These are phyloP conservation scores for Geotrichum bryndzae DNA, from an alignment of 1,139 yeast species.

Conservation along the genomic window DNA sequence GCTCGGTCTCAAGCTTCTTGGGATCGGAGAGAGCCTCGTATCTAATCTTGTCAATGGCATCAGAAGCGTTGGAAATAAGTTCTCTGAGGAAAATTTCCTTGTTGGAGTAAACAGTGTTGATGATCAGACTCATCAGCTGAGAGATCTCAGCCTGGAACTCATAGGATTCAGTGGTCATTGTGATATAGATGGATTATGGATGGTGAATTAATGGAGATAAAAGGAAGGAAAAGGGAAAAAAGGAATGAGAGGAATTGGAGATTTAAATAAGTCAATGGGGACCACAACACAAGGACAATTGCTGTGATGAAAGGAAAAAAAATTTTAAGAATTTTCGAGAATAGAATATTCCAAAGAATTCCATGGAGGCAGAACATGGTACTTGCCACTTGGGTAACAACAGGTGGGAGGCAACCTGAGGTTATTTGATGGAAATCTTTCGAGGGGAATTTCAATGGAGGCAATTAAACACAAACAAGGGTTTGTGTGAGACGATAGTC, in stretches of 20 bases:
- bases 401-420: neutral
- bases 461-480: no score
- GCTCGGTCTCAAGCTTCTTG: conserved; percentile 85
- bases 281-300: neutral
- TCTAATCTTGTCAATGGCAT: conserved; percentile 94
- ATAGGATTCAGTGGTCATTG: conserved; percentile 33
- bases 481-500: no score
- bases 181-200: conserved; percentile 2
- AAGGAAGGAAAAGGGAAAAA: conserved; percentile 3
- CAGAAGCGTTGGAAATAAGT: conserved; percentile 95
- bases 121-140: conserved; percentile 99
- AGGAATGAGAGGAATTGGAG: neutral
- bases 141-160: conserved; percentile 99
- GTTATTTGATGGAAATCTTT: no score
- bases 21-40: conserved; percentile 95
- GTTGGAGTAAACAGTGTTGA: conserved; percentile 99
- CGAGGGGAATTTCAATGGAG: no score
- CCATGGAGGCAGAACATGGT: neutral
- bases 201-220: neutral
- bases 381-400: neutral
- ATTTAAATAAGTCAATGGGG: neutral
- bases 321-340: conserved; percentile 2
- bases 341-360: conserved; percentile 13
- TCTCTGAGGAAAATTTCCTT: conserved; percentile 99
- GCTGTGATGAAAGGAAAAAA: neutral